Evolutionary conservation across 495 filamentous ascomycete genomes (phyloP).

Genomic region (Penicillium atrosanguineum): DNA sequence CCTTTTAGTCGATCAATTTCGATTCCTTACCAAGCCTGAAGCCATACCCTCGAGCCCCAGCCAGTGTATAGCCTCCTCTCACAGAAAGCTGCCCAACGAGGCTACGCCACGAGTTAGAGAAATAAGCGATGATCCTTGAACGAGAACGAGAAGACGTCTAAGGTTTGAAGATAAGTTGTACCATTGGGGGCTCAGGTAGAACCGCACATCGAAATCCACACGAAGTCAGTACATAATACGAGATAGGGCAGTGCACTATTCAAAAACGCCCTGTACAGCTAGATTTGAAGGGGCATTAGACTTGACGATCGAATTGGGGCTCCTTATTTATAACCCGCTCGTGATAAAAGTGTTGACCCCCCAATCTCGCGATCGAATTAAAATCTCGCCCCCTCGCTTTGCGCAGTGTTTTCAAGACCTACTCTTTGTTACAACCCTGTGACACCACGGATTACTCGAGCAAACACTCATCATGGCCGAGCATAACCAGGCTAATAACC

Average conservation of each 20-base stretch:
- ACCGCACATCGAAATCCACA: not conserved
- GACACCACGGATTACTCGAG: not conserved
- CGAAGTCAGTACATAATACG: not conserved
- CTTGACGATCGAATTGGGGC: slow-evolving; percentile 1
- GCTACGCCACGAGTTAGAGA: too few species aligned
- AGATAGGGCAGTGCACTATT: slow-evolving; percentile 1
- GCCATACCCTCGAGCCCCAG: too few species aligned
- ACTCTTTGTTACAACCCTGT: not conserved
- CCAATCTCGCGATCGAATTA: not conserved
- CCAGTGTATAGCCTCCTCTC: too few species aligned
- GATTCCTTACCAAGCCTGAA: too few species aligned
- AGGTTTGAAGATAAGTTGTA: too few species aligned
- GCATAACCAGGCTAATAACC: not conserved
- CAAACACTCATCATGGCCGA: not conserved
- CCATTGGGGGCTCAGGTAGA: too few species aligned
- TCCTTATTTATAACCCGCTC: slow-evolving; percentile 3
- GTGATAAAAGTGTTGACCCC: slow-evolving; percentile 5
- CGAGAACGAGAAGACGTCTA: too few species aligned
- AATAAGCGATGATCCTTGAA: too few species aligned
- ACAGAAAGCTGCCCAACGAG: too few species aligned
- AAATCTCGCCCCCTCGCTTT: not conserved
- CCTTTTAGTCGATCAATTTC: too few species aligned
- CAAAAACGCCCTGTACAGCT: not conserved
- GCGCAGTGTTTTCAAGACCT: not conserved
- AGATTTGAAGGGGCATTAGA: not conserved